Evolutionary conservation across 2,329 filamentous ascomycete genomes (phyloP).

Genomic region (Corinectria fuckeliana): DNA sequence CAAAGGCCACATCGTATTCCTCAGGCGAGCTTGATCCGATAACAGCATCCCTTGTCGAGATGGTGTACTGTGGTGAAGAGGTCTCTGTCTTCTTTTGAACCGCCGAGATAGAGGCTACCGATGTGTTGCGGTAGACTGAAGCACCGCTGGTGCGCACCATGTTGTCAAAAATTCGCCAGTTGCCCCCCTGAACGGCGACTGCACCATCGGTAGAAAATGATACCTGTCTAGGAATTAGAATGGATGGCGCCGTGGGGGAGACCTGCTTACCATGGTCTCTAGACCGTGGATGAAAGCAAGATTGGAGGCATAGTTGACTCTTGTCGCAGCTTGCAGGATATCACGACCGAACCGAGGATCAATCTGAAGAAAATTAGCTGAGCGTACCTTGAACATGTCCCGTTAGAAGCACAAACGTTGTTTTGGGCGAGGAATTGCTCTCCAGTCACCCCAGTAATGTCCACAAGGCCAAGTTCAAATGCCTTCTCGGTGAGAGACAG

Average conservation of each 20-base stretch:
- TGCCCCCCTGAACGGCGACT: slow-evolving; percentile 80
- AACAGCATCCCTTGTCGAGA: slow-evolving; percentile 47
- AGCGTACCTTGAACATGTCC: not conserved
- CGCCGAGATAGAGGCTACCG: slow-evolving; percentile 66
- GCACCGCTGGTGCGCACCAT: slow-evolving; percentile 75
- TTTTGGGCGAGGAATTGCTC: slow-evolving; percentile 73
- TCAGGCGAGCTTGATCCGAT: slow-evolving; percentile 36
- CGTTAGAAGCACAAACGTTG: slow-evolving; percentile 48
- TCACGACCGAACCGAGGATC: slow-evolving; percentile 73
- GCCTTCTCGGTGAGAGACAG: slow-evolving; percentile 73
- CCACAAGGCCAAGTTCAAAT: slow-evolving; percentile 70
- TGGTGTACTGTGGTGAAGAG: slow-evolving; percentile 53
- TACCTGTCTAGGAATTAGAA: slow-evolving; percentile 54
- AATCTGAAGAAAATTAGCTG: slow-evolving; percentile 52
- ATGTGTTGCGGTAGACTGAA: slow-evolving; percentile 68
- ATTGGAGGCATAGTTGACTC: slow-evolving; percentile 95
- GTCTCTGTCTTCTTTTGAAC: slow-evolving; percentile 50
- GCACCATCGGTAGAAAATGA: slow-evolving; percentile 90
- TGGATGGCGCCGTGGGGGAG: no score
- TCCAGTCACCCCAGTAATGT: slow-evolving; percentile 74
- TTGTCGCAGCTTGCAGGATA: slow-evolving; percentile 86
- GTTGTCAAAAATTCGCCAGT: slow-evolving; percentile 90
- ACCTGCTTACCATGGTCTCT: slow-evolving; percentile 72
- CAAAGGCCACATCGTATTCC: slow-evolving; percentile 64
- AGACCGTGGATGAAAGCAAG: slow-evolving; percentile 85